A percentile compares a stretch with the other conserved stretches of the same genome.
These are phyloP conservation scores for Podospora pseudocomata DNA, from an alignment of 495 filamentous ascomycete genomes.

Conservation along the genomic window DNA sequence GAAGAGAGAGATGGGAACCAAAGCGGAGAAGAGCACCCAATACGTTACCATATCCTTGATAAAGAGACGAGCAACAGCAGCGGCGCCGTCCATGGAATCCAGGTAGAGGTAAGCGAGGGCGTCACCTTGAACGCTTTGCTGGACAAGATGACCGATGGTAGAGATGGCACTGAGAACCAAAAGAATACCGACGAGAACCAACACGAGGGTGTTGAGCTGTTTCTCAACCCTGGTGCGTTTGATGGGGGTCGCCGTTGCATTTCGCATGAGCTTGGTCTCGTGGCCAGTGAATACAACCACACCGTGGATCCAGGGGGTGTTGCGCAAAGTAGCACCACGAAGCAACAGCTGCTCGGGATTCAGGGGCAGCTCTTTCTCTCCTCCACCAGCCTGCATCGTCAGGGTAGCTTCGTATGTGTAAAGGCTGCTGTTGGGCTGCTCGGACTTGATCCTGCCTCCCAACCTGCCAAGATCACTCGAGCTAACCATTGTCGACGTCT, in stretches of 20 bases:
- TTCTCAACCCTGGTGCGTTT: conserved; percentile 94
- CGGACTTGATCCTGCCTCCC: conserved; percentile 82
- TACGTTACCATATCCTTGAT: conserved; percentile 95
- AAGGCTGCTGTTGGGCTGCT: conserved; percentile 97
- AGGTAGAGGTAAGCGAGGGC: conserved; percentile 71
- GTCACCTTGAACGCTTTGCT: conserved; percentile 55
- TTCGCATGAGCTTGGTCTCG: conserved; percentile 98
- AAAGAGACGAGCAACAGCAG: conserved; percentile 70
- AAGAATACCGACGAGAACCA: conserved; percentile 83
- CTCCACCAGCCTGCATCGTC: conserved; percentile 87
- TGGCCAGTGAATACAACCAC: conserved; percentile 97
- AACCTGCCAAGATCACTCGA: conserved; percentile 81
- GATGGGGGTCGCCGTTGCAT: conserved; percentile 95
- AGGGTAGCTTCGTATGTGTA: conserved; percentile 98
- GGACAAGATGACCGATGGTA: conserved; percentile 85
- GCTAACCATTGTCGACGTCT: conserved; percentile 84
- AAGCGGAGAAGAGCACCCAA: conserved; percentile 96
- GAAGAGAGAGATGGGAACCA: conserved; percentile 96
- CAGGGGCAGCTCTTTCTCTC: conserved; percentile 88
- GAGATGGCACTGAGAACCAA: conserved; percentile 80
- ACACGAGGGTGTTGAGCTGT: conserved; percentile 87
- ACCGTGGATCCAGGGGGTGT: conserved; percentile 97
- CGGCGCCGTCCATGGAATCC: conserved; percentile 38
- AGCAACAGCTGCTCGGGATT: conserved; percentile 69
- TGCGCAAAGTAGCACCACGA: conserved; percentile 88